Evolutionary conservation across 2,329 filamentous ascomycete species (phyloP), one percentile per base, ranked within the genome.

Genomic region (Diaporthe helianthi): DNA sequence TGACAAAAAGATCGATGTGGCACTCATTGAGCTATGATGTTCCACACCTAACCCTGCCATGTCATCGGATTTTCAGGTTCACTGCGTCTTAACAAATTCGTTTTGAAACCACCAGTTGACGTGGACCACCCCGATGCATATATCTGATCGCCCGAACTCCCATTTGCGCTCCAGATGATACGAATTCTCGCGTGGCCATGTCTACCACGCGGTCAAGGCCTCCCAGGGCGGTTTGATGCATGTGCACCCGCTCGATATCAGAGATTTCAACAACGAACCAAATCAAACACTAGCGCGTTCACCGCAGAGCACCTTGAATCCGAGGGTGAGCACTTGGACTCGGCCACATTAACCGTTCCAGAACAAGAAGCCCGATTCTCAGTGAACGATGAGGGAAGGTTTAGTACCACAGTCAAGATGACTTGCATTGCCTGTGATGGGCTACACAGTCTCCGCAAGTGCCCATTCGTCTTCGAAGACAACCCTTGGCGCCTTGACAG

Each of bases 361-460:
- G 58, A 63, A 36, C 41, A 63, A 19, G 58, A 63, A 49, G 58
- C 58, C 12, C 41, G 19, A 19, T 63, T 36, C 44, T 0, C 1
- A 15, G 1, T 7, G 3, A 2, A 4, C 1, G 1, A 1, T 1
- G 10, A 6, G 26, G 58, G 3, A 6, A 6, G 0, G 6, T 6
- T 8, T 8, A 15, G 0, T 4, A 33, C 26, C 58, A 7, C 0
- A 0, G 1, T 63, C 44, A 0, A 3, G 0, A 1, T 1, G 9
- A 1, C 10, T 5, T 63, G 58, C 19, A 19, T 8, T 10, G 58
- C 29, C 44, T 63, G 58, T 33, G 13, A 8, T 1, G 12, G 15
- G 41, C 2, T 0, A 0, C 58, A 63, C 17, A 0, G 1, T 3
- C 26, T 49, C n/a, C 0, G 1, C 9, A 3, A 1, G 12, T 63